Conservation (phyloP, 75 land plant genomes). For the Isoetes taiwanensis region DNA sequence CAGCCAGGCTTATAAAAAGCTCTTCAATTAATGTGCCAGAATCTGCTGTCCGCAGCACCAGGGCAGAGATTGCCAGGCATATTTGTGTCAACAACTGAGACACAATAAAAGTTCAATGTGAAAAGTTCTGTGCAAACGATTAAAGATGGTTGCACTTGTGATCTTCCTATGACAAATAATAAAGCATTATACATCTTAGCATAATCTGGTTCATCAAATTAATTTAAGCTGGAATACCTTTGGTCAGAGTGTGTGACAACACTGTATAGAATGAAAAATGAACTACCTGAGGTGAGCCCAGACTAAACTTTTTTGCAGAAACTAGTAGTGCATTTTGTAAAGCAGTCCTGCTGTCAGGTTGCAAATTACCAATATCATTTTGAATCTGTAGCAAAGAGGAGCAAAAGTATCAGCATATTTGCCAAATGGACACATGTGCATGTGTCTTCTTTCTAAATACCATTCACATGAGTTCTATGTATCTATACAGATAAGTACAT, state of each 20-base stretch:
- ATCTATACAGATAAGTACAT: background rate
- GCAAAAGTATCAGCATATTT: background rate
- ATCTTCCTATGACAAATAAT: too few species aligned
- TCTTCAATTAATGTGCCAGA: conserved; percentile 66
- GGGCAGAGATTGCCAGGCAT: conserved; percentile 84
- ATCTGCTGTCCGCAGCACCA: conserved; percentile 65
- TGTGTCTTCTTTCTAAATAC: background rate
- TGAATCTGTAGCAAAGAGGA: conserved; percentile 46
- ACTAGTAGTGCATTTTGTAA: conserved; percentile 75
- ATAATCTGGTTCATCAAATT: too few species aligned
- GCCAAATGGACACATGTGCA: background rate
- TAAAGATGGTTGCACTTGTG: too few species aligned
- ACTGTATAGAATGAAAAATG: background rate
- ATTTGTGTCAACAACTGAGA: conserved; percentile 90
- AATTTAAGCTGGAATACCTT: too few species aligned
- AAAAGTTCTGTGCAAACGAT: too few species aligned
- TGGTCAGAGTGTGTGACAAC: background rate
- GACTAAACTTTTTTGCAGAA: conserved; percentile 64
- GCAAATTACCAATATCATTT: conserved; percentile 56
- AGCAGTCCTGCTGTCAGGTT: conserved; percentile 54
- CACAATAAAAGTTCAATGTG: background rate
- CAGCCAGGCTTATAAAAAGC: conserved; percentile 59
- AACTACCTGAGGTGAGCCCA: conserved; percentile 76
- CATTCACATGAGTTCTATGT: background rate
- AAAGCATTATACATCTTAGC: too few species aligned